A percentile compares a stretch with the other conserved stretches of the same genome.
Conservation (phyloP, 148 eudicot species). For the Silene uniflora region DNA sequence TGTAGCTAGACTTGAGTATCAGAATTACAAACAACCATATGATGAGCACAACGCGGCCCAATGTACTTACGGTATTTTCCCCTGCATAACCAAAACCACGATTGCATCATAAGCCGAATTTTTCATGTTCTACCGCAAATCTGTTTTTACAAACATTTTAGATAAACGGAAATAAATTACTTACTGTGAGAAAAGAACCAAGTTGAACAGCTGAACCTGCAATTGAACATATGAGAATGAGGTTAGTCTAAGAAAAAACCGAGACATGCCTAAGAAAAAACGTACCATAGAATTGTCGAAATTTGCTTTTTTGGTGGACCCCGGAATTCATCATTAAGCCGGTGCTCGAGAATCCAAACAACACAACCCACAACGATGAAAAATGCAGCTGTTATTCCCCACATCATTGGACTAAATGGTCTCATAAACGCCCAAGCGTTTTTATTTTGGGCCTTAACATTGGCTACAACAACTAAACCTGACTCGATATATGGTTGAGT, state of each 20-base stretch:
- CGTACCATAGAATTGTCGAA: constrained; percentile 28
- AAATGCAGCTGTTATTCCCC: constrained; percentile 22
- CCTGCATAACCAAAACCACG: constrained; percentile 13
- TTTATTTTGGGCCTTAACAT: constrained; percentile 6
- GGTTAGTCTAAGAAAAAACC: not conserved
- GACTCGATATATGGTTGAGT: constrained; percentile 34
- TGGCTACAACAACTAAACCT: constrained; percentile 28
- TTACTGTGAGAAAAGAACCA: constrained; percentile 35
- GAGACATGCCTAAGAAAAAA: not conserved
- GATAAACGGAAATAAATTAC: not conserved
- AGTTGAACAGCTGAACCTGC: constrained; percentile 24
- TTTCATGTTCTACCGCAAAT: not conserved
- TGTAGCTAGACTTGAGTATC: constrained; percentile 34
- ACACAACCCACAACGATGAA: constrained; percentile 27
- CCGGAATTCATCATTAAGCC: constrained; percentile 28
- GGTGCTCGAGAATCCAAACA: constrained; percentile 31
- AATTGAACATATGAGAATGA: not conserved
- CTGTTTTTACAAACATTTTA: not conserved
- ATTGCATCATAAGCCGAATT: not conserved
- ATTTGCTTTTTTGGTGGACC: constrained; percentile 31
- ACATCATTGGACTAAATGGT: constrained; percentile 28
- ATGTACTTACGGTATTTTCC: constrained; percentile 27
- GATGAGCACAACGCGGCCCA: constrained; percentile 28
- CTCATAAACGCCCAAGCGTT: constrained; percentile 30
- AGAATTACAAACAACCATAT: constrained; percentile 33